A percentile compares a stretch with the other conserved stretches of the same genome.
These are phyloP conservation scores for Trypanosoma congolense DNA, from an alignment of 208 protist species.

Conservation along the genomic window DNA sequence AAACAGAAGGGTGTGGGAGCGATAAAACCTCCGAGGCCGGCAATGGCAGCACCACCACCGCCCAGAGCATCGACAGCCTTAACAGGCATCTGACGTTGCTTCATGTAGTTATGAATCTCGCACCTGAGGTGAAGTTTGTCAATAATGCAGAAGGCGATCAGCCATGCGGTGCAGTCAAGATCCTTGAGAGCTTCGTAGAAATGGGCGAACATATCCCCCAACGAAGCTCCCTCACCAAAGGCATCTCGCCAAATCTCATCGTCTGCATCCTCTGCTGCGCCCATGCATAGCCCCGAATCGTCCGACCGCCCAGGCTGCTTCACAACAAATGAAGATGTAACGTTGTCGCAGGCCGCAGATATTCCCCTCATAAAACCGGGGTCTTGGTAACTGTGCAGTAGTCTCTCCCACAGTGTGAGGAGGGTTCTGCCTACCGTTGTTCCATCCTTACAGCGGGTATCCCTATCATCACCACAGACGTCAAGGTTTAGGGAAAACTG, in stretches of 20 bases:
- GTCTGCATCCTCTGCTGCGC: not conserved
- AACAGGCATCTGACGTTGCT: not conserved
- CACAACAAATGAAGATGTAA: conserved; percentile 10
- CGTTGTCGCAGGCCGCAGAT: not conserved
- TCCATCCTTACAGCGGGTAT: too few species aligned
- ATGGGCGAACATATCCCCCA: conserved; percentile 56
- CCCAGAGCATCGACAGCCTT: conserved; percentile 1
- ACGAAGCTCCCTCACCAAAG: conserved; percentile 14
- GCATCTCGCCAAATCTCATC: conserved; percentile 26
- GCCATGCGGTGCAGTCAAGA: conserved; percentile 52
- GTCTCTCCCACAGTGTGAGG: conserved; percentile 25
- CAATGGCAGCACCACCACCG: not conserved
- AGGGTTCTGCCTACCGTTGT: conserved; percentile 9
- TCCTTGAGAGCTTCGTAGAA: conserved; percentile 42
- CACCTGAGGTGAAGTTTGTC: conserved; percentile 53
- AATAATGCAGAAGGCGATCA: conserved; percentile 75
- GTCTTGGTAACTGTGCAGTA: conserved; percentile 18
- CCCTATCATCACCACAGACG: not conserved
- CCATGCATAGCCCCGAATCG: too few species aligned
- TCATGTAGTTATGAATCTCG: conserved; percentile 27
- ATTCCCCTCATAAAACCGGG: not conserved
- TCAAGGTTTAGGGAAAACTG: not conserved
- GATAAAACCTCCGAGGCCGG: not conserved
- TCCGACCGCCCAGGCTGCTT: not conserved
- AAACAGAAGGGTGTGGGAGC: conserved; percentile 5